These are phyloP conservation scores for Elongisporangium undulatum DNA, from an alignment of 352 stramenopile genomes.

Conservation along the genomic window DNA sequence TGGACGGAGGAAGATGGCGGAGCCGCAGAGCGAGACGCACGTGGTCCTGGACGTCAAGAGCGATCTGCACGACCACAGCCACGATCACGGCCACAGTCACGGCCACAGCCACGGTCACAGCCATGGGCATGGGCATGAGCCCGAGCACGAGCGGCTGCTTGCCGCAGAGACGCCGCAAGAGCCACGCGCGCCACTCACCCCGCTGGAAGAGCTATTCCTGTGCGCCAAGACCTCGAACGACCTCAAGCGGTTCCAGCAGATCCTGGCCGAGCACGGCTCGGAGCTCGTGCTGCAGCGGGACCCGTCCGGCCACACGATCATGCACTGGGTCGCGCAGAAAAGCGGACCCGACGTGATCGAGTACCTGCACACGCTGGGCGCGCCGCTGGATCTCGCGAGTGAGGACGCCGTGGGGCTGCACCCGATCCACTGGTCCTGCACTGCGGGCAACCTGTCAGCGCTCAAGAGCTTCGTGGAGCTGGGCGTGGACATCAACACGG, in stretches of 20 bases:
- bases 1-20: neutral
- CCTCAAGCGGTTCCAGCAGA: conserved; percentile 40
- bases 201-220: conserved; percentile 58
- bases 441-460: conserved; percentile 60
- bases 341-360: conserved; percentile 48
- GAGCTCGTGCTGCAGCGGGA: conserved; percentile 37
- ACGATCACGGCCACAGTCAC: conserved; percentile 18
- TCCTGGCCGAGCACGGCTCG: conserved; percentile 37
- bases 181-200: conserved; percentile 21
- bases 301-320: conserved; percentile 59
- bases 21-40: neutral
- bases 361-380: conserved; percentile 38
- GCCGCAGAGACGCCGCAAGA: neutral
- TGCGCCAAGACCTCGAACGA: conserved; percentile 55
- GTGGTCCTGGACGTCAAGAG: neutral
- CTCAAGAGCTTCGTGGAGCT: conserved; percentile 62
- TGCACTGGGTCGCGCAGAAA: conserved; percentile 68
- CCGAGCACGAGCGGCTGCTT: conserved; percentile 6
- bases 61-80: conserved; percentile 2
- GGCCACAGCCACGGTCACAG: conserved; percentile 12
- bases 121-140: conserved; percentile 3
- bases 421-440: conserved; percentile 83
- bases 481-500: conserved; percentile 68
- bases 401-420: conserved; percentile 57
- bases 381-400: conserved; percentile 56